These are phyloP conservation scores for Syncephalastrum monosporum DNA, from an alignment of 371 early-diverging fungal species.

Conservation along the genomic window DNA sequence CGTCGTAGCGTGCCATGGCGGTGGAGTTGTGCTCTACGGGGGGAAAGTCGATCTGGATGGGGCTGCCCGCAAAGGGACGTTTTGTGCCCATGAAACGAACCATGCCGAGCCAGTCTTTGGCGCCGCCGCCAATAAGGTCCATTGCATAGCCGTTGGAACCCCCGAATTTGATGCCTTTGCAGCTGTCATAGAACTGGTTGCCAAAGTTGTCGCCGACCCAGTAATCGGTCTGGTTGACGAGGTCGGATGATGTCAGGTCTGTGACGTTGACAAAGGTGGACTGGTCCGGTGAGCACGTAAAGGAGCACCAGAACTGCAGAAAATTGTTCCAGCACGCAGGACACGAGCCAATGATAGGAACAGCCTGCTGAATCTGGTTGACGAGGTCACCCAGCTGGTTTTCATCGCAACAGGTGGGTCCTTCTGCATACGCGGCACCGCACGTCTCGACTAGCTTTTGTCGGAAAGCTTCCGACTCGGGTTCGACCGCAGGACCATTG, in stretches of 20 bases:
- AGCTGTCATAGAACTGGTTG: conserved; percentile 66
- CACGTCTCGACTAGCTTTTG: conserved; percentile 56
- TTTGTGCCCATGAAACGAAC: conserved; percentile 65
- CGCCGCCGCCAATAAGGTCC: conserved; percentile 78
- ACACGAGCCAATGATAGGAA: conserved; percentile 63
- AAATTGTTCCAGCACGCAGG: conserved; percentile 83
- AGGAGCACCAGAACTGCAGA: conserved; percentile 68
- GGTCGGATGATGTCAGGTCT: conserved; percentile 16
- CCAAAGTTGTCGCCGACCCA: conserved; percentile 65
- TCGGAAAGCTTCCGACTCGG: conserved; percentile 42
- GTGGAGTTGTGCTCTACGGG: conserved; percentile 22
- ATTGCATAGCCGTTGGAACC: conserved; percentile 69
- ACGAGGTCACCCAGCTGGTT: conserved; percentile 54
- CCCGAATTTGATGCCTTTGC: conserved; percentile 76
- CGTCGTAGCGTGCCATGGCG: conserved; percentile 35
- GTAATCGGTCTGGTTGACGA: conserved; percentile 57
- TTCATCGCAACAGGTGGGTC: conserved; percentile 64
- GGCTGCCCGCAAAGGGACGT: conserved; percentile 61
- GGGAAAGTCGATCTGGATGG: conserved; percentile 73
- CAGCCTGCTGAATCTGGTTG: conserved; percentile 54
- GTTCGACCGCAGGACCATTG: conserved; percentile 52
- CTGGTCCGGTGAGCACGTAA: conserved; percentile 74
- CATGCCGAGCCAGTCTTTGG: conserved; percentile 68
- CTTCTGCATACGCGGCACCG: conserved; percentile 52
- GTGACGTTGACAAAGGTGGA: conserved; percentile 73